Conservation (phyloP, 495 filamentous ascomycete genomes). For the Hypoxylon rickii region DNA sequence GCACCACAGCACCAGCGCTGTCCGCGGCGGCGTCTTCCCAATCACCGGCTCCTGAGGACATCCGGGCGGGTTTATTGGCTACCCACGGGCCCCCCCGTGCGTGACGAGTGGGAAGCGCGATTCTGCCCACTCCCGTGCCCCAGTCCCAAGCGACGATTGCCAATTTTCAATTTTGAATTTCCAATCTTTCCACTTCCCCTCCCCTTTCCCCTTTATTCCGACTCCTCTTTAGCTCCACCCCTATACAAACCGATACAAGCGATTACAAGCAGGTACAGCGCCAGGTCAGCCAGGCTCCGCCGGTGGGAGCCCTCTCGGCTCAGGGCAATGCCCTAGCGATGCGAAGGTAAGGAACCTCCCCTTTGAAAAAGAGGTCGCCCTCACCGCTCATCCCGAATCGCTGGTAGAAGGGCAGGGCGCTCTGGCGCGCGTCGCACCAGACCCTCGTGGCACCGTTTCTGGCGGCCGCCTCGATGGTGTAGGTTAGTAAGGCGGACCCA, state of each 20-base stretch:
- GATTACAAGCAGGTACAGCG: too few species aligned
- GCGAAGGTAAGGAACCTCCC: constrained; percentile 29
- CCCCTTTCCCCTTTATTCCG: too few species aligned
- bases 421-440: constrained; percentile 33
- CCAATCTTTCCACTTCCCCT: too few species aligned
- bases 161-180: too few species aligned
- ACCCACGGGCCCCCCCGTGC: constrained; percentile 8
- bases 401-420: constrained; percentile 30
- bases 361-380: constrained; percentile 26
- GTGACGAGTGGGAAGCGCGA: constrained; percentile 11
- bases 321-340: constrained; percentile 23
- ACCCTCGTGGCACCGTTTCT: constrained; percentile 27
- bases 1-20: constrained; percentile 21
- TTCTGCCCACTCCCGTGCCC: constrained; percentile 25
- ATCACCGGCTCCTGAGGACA: constrained; percentile 14
- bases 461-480: constrained; percentile 26
- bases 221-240: constrained; percentile 12
- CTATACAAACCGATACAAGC: neutral
- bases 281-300: neutral
- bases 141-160: too few species aligned
- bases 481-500: constrained; percentile 21
- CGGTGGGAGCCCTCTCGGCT: neutral
- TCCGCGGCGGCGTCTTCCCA: constrained; percentile 28
- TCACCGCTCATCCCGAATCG: constrained; percentile 32
- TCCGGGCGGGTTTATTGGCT: constrained; percentile 20